phyloP scores from a whole-genome alignment of 306 rosid species.

The Purshia tridentata region DNA sequence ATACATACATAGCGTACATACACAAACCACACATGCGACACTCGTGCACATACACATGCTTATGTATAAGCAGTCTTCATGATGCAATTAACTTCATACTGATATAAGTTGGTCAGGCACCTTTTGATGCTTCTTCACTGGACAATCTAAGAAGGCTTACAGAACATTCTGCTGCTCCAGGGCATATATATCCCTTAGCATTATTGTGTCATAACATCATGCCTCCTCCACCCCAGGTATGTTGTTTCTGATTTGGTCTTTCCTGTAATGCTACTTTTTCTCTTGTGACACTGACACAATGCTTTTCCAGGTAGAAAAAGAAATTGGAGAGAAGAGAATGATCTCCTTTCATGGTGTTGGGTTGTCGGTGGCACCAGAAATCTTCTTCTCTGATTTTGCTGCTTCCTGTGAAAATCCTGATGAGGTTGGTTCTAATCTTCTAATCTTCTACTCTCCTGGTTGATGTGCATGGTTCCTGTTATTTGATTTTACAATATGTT shows the following conservation, averaged over 20 bases:
- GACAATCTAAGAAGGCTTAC: conserved; percentile 92
- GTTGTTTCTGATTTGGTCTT: conserved; percentile 27
- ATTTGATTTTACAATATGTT: neutral
- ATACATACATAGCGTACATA: neutral
- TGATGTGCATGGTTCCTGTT: conserved; percentile 18
- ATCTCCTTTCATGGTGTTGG: conserved; percentile 78
- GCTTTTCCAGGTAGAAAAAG: conserved; percentile 70
- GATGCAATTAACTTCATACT: conserved; percentile 38
- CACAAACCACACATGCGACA: neutral
- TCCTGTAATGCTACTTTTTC: conserved; percentile 18
- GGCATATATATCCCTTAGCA: conserved; percentile 87
- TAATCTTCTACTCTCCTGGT: conserved; percentile 16
- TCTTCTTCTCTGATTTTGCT: conserved; percentile 53
- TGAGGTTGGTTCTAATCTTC: conserved; percentile 54
- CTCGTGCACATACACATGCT: too few species aligned
- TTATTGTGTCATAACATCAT: conserved; percentile 81
- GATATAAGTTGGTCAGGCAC: conserved; percentile 69
- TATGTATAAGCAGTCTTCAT: neutral
- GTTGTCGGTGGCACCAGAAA: conserved; percentile 66
- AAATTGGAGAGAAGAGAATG: conserved; percentile 88
- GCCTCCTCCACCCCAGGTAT: conserved; percentile 90
- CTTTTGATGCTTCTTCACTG: conserved; percentile 83
- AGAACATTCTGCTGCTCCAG: conserved; percentile 80
- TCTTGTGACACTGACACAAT: conserved; percentile 15
- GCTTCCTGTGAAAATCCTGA: conserved; percentile 54